Evolutionary conservation across 176 grass and related monocot species (phyloP).

Genomic region (Coix lacrymajobi): DNA sequence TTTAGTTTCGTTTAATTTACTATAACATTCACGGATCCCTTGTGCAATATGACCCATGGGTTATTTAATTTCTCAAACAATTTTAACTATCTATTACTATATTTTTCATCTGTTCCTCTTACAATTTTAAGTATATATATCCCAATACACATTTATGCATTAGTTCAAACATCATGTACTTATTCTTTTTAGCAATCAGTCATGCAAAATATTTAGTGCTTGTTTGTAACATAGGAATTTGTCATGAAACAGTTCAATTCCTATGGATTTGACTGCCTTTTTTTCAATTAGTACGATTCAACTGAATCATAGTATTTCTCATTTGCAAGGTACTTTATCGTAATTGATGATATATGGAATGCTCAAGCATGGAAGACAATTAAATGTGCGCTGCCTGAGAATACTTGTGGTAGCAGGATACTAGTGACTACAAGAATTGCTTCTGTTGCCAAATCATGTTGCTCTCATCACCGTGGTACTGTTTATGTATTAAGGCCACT

Average conservation of each 20-base stretch:
- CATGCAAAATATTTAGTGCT: not conserved
- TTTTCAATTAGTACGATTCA: not conserved
- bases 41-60: too few species aligned
- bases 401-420: slow-evolving; percentile 22
- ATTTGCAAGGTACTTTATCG: too few species aligned
- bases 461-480: not conserved
- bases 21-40: too few species aligned
- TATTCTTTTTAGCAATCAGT: not conserved
- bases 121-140: too few species aligned
- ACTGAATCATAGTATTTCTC: not conserved
- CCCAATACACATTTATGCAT: too few species aligned
- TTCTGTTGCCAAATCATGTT: slow-evolving; percentile 11
- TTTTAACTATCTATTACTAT: too few species aligned
- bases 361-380: not conserved
- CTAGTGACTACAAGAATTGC: slow-evolving; percentile 21
- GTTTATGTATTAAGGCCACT: slow-evolving; percentile 13
- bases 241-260: not conserved
- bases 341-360: slow-evolving; percentile 17
- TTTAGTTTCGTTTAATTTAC: too few species aligned
- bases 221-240: not conserved
- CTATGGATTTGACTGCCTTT: too few species aligned
- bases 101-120: too few species aligned
- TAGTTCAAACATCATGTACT: too few species aligned
- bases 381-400: not conserved
- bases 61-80: too few species aligned